Evolutionary conservation across 371 early-diverging fungal genomes (phyloP).

Genomic region (Parasitella parasitica): DNA sequence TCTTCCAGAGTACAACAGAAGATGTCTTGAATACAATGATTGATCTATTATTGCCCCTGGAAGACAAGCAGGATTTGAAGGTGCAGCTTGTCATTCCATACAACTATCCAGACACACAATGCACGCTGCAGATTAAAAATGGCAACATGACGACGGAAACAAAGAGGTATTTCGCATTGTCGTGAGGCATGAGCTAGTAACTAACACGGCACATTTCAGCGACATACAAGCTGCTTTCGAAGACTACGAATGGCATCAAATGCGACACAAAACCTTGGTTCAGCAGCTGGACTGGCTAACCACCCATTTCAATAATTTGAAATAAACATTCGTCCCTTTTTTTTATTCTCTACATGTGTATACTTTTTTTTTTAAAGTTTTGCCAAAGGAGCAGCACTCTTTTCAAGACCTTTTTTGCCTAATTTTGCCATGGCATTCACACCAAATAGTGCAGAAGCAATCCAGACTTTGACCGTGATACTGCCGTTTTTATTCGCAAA

Average conservation of each 20-base stretch:
- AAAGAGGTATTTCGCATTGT: slow-evolving; percentile 21
- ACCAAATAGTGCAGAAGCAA: slow-evolving; percentile 51
- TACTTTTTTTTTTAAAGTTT: slow-evolving; percentile 19
- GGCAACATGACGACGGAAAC: slow-evolving; percentile 17
- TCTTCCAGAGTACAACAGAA: slow-evolving; percentile 22
- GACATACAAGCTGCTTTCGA: slow-evolving; percentile 37
- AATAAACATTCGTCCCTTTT: not conserved
- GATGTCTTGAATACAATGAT: slow-evolving; percentile 18
- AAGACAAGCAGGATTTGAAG: slow-evolving; percentile 22
- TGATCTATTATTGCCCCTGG: slow-evolving; percentile 25
- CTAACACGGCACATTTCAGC: slow-evolving; percentile 7
- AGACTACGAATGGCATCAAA: slow-evolving; percentile 41
- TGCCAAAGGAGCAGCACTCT: slow-evolving; percentile 13
- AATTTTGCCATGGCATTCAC: slow-evolving; percentile 41
- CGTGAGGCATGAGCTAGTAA: not conserved
- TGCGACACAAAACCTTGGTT: slow-evolving; percentile 36
- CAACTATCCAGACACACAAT: slow-evolving; percentile 40
- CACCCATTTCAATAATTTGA: slow-evolving; percentile 17
- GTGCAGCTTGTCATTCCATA: slow-evolving; percentile 33
- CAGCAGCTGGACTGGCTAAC: slow-evolving; percentile 50
- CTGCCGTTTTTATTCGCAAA: slow-evolving; percentile 55
- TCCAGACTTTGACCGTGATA: slow-evolving; percentile 58
- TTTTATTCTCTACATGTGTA: not conserved
- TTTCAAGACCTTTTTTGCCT: slow-evolving; percentile 32
- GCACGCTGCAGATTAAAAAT: slow-evolving; percentile 36